Percentiles rank a stretch among this genome's conserved stretches.
These are phyloP conservation scores for Poronia punctata DNA, from an alignment of 495 filamentous ascomycete genomes.

Conservation along the genomic window DNA sequence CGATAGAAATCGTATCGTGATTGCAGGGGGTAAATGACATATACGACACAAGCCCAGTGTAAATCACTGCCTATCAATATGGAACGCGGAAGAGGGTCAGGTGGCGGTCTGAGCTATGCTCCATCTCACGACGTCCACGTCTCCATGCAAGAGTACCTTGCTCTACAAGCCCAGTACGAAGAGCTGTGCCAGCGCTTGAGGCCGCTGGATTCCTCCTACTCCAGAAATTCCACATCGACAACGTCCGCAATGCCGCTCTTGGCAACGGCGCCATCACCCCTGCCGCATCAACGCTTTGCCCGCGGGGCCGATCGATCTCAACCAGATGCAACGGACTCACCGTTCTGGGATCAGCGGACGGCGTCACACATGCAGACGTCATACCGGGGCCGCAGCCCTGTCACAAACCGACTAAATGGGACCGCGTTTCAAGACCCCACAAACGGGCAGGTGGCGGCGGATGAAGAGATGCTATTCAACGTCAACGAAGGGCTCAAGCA, in stretches of 20 bases:
- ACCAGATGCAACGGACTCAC: constrained; percentile 15
- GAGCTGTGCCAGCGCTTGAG: constrained; percentile 43
- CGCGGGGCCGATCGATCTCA: no score
- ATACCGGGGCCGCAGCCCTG: constrained; percentile 4
- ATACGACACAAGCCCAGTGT: no score
- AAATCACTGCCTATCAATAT: no score
- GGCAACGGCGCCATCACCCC: constrained; percentile 28
- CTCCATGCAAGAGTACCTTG: constrained; percentile 49
- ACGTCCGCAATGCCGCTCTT: constrained; percentile 28
- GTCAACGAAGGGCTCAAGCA: constrained; percentile 61
- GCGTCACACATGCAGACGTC: constrained; percentile 19
- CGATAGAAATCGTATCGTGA: no score
- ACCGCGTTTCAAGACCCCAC: constrained; percentile 31
- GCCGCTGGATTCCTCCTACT: constrained; percentile 34
- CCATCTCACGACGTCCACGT: constrained; percentile 25
- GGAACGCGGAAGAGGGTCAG: no score
- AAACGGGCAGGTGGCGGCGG: constrained; percentile 38
- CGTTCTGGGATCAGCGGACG: constrained; percentile 19
- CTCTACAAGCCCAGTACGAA: constrained; percentile 50
- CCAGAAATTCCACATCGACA: constrained; percentile 21
- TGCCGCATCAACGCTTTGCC: no score
- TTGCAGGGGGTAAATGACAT: no score
- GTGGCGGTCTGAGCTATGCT: no score
- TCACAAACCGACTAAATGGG: constrained; percentile 23
- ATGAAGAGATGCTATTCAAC: constrained; percentile 47